Evolutionary conservation across 2,329 filamentous ascomycete genomes (phyloP).

Genomic region (Leptosphaerulina australis): DNA sequence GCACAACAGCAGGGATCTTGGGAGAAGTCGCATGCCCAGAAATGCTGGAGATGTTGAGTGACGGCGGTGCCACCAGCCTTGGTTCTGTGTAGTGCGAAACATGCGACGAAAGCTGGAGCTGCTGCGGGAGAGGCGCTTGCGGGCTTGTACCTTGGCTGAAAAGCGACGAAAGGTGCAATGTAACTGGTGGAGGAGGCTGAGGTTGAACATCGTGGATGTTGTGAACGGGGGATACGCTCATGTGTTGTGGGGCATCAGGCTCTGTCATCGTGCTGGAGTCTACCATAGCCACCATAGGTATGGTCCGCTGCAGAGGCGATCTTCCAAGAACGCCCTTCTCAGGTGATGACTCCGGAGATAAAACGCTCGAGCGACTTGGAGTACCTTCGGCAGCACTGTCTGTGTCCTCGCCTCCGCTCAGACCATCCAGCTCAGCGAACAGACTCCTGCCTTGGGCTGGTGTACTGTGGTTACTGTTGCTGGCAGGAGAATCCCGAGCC

Average conservation of each 20-base stretch:
- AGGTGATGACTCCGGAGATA: slow-evolving; percentile 43
- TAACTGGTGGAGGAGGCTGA: slow-evolving; percentile 24
- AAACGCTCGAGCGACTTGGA: slow-evolving; percentile 41
- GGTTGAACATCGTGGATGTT: slow-evolving; percentile 36
- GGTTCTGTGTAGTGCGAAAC: slow-evolving; percentile 33
- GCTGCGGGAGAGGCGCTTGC: slow-evolving; percentile 20
- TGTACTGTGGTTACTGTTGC: slow-evolving; percentile 53
- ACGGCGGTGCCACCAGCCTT: slow-evolving; percentile 20
- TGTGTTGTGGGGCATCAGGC: slow-evolving; percentile 55
- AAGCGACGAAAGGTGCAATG: slow-evolving; percentile 35
- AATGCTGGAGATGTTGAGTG: slow-evolving; percentile 35
- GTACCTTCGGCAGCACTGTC: slow-evolving; percentile 45
- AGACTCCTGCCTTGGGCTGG: slow-evolving; percentile 74
- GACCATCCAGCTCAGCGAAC: slow-evolving; percentile 85
- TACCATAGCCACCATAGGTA: slow-evolving; percentile 56
- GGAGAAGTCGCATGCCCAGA: slow-evolving; percentile 37
- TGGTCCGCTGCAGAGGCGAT: slow-evolving; percentile 32
- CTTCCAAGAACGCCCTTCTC: slow-evolving; percentile 34
- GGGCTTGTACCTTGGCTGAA: slow-evolving; percentile 37
- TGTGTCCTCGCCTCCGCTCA: slow-evolving; percentile 73
- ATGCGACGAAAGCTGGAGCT: slow-evolving; percentile 33
- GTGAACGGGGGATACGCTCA: slow-evolving; percentile 36
- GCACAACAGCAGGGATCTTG: slow-evolving; percentile 20
- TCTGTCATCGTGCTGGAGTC: slow-evolving; percentile 69
- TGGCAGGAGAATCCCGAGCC: slow-evolving; percentile 57